Percentiles rank a stretch among this genome's conserved stretches.
Conservation (phyloP, 805 yeast genomes). For the Clavispora phyllophila region DNA sequence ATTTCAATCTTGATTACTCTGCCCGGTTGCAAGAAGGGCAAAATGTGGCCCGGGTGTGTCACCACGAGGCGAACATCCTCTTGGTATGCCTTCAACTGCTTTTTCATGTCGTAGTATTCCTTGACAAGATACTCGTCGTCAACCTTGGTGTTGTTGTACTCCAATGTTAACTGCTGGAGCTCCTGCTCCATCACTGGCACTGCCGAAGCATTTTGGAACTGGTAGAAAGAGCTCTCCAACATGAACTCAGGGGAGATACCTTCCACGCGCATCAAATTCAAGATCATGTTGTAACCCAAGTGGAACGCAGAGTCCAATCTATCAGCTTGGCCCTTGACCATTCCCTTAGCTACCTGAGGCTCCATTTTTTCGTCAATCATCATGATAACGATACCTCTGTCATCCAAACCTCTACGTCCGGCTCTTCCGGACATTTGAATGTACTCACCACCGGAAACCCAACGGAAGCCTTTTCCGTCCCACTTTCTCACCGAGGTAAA, state of each 20-base stretch:
- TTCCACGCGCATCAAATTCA: slow-evolving; percentile 93
- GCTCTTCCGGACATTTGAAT: slow-evolving; percentile 99
- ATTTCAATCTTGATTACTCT: slow-evolving; percentile 70
- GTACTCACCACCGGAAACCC: slow-evolving; percentile 99
- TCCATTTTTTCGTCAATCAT: slow-evolving; percentile 99
- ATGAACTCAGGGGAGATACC: slow-evolving; percentile 97
- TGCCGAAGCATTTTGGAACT: slow-evolving; percentile 87
- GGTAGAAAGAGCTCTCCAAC: slow-evolving; percentile 91
- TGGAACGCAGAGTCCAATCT: slow-evolving; percentile 97
- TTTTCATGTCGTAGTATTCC: slow-evolving; percentile 77
- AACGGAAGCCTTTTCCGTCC: slow-evolving; percentile 96
- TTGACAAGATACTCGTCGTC: slow-evolving; percentile 72
- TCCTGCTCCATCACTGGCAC: slow-evolving; percentile 80
- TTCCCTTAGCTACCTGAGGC: slow-evolving; percentile 97
- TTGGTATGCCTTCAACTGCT: slow-evolving; percentile 65
- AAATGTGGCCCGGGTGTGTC: slow-evolving; percentile 84
- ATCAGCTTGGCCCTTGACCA: slow-evolving; percentile 99
- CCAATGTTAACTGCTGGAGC: slow-evolving; percentile 47
- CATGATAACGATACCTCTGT: slow-evolving; percentile 97
- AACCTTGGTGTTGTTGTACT: slow-evolving; percentile 47
- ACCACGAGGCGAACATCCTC: slow-evolving; percentile 75
- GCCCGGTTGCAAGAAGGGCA: slow-evolving; percentile 85
- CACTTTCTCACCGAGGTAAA: slow-evolving; percentile 96
- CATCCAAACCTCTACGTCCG: slow-evolving; percentile 99
- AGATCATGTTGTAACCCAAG: slow-evolving; percentile 93